Conservation (phyloP, 495 filamentous ascomycete species). For the Saxophila tyrrhenica region DNA sequence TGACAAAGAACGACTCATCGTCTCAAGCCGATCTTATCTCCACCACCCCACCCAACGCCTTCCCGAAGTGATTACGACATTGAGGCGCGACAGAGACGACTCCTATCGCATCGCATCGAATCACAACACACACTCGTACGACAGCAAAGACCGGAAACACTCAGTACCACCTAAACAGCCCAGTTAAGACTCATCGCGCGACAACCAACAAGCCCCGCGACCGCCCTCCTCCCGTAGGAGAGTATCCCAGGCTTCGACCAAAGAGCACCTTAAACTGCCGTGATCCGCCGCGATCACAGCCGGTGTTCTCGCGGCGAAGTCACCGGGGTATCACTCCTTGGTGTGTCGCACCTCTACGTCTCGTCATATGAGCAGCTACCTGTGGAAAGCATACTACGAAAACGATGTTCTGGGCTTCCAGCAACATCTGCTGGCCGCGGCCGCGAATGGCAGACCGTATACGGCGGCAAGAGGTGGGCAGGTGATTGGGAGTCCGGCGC, state of each 20-base stretch:
- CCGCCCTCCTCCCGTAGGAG: slow-evolving; percentile 8
- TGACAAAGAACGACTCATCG: background rate
- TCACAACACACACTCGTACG: background rate
- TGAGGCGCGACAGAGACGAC: background rate
- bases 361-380: slow-evolving; percentile 84
- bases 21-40: background rate
- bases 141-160: background rate
- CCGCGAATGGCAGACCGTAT: slow-evolving; percentile 36
- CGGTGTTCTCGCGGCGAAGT: slow-evolving; percentile 60
- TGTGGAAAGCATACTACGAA: slow-evolving; percentile 92
- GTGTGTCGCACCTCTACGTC: slow-evolving; percentile 29
- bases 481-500: slow-evolving; percentile 40
- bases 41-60: background rate
- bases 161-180: background rate
- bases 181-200: background rate
- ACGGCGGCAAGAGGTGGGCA: slow-evolving; percentile 31
- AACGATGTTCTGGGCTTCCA: slow-evolving; percentile 90
- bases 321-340: slow-evolving; percentile 41
- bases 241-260: slow-evolving; percentile 25
- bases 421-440: slow-evolving; percentile 54
- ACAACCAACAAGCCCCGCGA: background rate
- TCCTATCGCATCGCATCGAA: background rate
- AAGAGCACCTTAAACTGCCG: slow-evolving; percentile 64
- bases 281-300: slow-evolving; percentile 73
- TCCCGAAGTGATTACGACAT: background rate